phyloP scores from a whole-genome alignment of 2,329 filamentous ascomycete species.

The Phoma sp. region DNA sequence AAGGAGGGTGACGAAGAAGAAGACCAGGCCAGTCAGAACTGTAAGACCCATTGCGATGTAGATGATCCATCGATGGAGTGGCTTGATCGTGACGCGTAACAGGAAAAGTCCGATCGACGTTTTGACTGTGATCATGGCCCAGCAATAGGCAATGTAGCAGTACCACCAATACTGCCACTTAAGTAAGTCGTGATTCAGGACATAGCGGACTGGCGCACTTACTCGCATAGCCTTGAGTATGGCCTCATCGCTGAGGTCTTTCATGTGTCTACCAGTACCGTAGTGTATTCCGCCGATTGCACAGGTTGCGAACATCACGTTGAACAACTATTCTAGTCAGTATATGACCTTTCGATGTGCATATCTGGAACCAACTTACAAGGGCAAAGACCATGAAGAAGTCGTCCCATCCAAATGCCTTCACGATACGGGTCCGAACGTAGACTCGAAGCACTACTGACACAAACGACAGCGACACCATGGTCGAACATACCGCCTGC shows the following conservation, averaged over 20 bases:
- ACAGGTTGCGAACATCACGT: constrained; percentile 41
- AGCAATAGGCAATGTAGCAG: constrained; percentile 44
- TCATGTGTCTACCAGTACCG: constrained; percentile 43
- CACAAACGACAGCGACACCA: constrained; percentile 50
- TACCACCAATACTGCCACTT: constrained; percentile 42
- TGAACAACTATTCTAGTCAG: constrained; percentile 23
- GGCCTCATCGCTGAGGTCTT: constrained; percentile 26
- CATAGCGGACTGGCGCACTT: constrained; percentile 7
- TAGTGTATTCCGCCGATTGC: constrained; percentile 40
- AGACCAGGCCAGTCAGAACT: constrained; percentile 47
- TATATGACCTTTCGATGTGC: not conserved
- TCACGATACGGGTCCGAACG: constrained; percentile 50
- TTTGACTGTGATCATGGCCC: constrained; percentile 42
- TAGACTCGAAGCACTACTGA: constrained; percentile 50
- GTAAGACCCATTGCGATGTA: constrained; percentile 45
- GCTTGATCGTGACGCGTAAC: constrained; percentile 40
- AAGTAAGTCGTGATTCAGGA: not conserved
- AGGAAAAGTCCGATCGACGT: constrained; percentile 45
- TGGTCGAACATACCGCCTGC: constrained; percentile 45
- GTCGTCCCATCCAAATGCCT: constrained; percentile 47
- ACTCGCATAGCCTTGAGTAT: constrained; percentile 40
- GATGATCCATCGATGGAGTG: constrained; percentile 46
- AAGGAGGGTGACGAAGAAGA: constrained; percentile 57
- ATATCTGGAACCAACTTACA: constrained; percentile 18
- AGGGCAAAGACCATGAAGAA: constrained; percentile 41